phyloP scores from a whole-genome alignment of 2,329 filamentous ascomycete genomes.

The Cordyceps fumosorosea region DNA sequence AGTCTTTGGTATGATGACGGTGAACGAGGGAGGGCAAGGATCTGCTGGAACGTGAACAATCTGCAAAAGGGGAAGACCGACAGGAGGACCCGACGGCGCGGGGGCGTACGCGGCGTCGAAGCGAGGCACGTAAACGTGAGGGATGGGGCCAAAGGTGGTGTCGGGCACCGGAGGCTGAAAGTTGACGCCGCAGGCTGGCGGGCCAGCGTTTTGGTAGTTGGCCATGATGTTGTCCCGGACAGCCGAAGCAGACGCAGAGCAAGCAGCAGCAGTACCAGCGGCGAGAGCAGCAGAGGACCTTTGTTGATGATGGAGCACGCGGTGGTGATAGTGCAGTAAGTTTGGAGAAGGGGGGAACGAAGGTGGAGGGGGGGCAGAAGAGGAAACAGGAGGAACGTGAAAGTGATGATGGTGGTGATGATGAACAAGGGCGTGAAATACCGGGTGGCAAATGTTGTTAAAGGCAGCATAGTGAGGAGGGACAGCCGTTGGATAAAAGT shows the following conservation, averaged over 20 bases:
- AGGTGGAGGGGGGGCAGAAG: background rate
- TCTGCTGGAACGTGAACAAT: conserved; percentile 20
- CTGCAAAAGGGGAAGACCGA: conserved; percentile 26
- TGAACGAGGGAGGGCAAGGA: conserved; percentile 19
- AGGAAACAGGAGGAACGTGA: background rate
- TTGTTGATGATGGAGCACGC: conserved; percentile 12
- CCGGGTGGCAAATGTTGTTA: conserved; percentile 10
- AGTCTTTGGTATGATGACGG: conserved; percentile 27
- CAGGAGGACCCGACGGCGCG: conserved; percentile 23
- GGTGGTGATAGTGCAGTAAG: background rate
- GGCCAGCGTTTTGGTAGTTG: conserved; percentile 37
- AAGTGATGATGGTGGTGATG: background rate
- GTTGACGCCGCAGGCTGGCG: conserved; percentile 38
- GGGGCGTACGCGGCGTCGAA: conserved; percentile 32
- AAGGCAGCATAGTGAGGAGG: conserved; percentile 12
- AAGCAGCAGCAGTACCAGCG: conserved; percentile 14
- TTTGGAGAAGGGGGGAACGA: background rate
- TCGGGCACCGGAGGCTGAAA: conserved; percentile 55
- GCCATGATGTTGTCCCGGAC: conserved; percentile 23
- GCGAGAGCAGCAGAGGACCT: conserved; percentile 6
- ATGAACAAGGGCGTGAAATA: conserved; percentile 7
- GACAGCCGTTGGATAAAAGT: conserved; percentile 4
- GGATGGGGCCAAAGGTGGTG: conserved; percentile 48
- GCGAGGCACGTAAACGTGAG: conserved; percentile 50
- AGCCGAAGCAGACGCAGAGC: background rate